phyloP scores from a whole-genome alignment of 2,329 filamentous ascomycete genomes.

The Neocucurbitaria cava region DNA sequence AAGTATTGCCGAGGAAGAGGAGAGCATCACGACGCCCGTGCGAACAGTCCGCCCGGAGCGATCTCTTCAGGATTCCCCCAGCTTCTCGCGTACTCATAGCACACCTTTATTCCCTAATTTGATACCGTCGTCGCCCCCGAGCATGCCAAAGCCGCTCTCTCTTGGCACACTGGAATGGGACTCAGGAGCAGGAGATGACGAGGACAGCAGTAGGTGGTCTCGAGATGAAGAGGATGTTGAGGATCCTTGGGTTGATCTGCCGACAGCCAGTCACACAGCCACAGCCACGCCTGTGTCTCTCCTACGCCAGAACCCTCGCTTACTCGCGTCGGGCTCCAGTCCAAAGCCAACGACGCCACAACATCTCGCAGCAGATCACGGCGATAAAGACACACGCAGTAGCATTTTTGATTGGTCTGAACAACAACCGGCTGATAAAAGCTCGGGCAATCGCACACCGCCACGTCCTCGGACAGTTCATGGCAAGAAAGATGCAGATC shows the following conservation, averaged over 20 bases:
- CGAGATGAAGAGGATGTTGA: constrained; percentile 49
- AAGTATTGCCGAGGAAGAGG: constrained; percentile 59
- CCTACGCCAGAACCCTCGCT: constrained; percentile 41
- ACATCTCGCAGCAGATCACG: constrained; percentile 43
- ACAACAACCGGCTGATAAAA: constrained; percentile 66
- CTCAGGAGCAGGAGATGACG: constrained; percentile 46
- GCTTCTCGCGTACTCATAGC: constrained; percentile 32
- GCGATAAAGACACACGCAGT: constrained; percentile 59
- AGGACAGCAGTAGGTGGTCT: constrained; percentile 51
- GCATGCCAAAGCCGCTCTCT: constrained; percentile 51
- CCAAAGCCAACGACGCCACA: constrained; percentile 50
- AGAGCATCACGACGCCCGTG: constrained; percentile 57
- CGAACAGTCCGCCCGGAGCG: constrained; percentile 50
- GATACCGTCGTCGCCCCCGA: constrained; percentile 55
- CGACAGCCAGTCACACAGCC: constrained; percentile 38
- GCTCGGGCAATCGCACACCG: constrained; percentile 64
- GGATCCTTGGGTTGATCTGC: constrained; percentile 50
- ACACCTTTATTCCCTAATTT: constrained; percentile 49
- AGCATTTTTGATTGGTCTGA: constrained; percentile 84
- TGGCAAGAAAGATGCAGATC: constrained; percentile 74
- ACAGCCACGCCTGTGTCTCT: constrained; percentile 41
- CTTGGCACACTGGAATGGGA: constrained; percentile 52
- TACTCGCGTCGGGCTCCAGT: constrained; percentile 38
- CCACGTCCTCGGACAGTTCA: constrained; percentile 76
- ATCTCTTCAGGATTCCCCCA: constrained; percentile 47